Evolutionary conservation across 2,329 filamentous ascomycete species (phyloP), one percentile per base, ranked within the genome.

Genomic region (Pochonia chlamydosporia): DNA sequence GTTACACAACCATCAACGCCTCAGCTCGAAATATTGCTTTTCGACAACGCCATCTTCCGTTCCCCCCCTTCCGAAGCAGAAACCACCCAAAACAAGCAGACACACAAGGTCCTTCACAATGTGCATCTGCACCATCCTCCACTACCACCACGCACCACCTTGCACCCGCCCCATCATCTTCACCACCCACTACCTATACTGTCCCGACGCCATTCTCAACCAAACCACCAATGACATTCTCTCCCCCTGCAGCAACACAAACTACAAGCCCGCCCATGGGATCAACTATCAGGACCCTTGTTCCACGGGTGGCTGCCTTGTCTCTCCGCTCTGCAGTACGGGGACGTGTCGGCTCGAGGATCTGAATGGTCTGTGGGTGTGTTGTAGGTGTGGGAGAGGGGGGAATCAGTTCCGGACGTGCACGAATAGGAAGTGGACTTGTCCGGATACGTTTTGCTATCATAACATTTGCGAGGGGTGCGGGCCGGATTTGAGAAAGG

Each of bases 401-500:
- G 69, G 64, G 5, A 79, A 79, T 49, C 60, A 63, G 4, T 68
- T 68, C 41, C 61, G 64, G 20, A 72, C 64, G 63, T 78, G 75
- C 53, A 59, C 67, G 28, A 70, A 74, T 50, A 67, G 62, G 45
- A 69, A 71, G 66, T 65, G 62, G 45, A 66, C 64, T 11, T 70
- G 71, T 50, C 71, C 73, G 9, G 70, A 78, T 51, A 73, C 71
- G 1, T 71, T 76, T 39, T 79, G 75, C 58, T 75, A 75, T 51
- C 76, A 79, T 49, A 59, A 62, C n/a, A 68, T 75, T 43, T 79
- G 75, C 55, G 58, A 63, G 33, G 55, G 54, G 3, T 78, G 75
- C 50, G 62, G 60, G 39, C 50, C 65, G 10, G 70, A 75, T 48
- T 18, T 26, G 40, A 13, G 21, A 20, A 37, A 31, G 28, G 26